Base-by-base conservation (phyloP, 441 rosid species). In the Syzygium syzygioides region DNA sequence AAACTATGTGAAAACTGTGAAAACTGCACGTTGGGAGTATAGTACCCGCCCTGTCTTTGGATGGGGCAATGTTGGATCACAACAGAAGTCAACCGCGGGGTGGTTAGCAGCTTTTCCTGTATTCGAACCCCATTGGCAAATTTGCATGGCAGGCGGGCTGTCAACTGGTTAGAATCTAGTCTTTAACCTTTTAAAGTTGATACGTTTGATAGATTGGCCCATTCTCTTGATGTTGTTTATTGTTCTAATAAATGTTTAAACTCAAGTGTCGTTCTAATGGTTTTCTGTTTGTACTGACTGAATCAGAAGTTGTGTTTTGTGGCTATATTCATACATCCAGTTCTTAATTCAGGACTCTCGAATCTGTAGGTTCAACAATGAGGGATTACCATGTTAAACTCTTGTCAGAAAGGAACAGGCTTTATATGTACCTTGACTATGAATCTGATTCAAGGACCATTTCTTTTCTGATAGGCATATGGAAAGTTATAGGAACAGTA, bases 61-160 rank as follows among this genome's bases (percentile, higher is more conserved):
- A 88, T 98, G 99, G 99, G 99, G 99, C 89, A 89, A 95, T 95
- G 97, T 94, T 89, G 95, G 95, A 85, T 91, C 94, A 84, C 92
- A 93, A 87, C 99, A 97, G 93, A 96, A 95, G 93, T 94, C 99
- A 25, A 95, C 99, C 25, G 99, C 99, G 48, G 99, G 99, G 86
- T 98, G 99, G 99, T 96, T 94, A 90, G 99, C 99, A 50, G 99
- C 95, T 89, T 94, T 98, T 92, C 99, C 99, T 88, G 95, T 98
- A 86, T 98, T 98, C 89, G 99, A 98, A 95, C 99, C 99, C 86
- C 98, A 95, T 88, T 98, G 99, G 99, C 99, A 98, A 94, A 90
- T 96, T 89, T 97, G 99, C 96, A 95, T 98, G 99, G 99, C 98
- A 18, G 95, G 95, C 87, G 99, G 99, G 89, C 99, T 98, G 88